Conservation (phyloP, 352 stramenopile species). For the Aphanomyces invadans region DNA sequence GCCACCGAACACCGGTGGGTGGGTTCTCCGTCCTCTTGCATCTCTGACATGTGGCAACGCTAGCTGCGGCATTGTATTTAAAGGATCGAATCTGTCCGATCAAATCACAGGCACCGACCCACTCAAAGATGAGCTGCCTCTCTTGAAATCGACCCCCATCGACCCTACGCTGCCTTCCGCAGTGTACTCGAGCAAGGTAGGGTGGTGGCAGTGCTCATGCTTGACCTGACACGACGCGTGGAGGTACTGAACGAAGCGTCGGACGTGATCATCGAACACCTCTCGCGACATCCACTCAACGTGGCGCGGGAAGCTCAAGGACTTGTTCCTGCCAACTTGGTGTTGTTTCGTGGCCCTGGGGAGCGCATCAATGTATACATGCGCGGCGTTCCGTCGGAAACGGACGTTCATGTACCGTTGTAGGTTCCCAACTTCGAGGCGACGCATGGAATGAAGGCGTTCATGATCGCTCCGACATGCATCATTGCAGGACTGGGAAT, state of each 20-base stretch:
- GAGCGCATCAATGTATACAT: slow-evolving; percentile 70
- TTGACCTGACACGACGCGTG: too few relatives aligned
- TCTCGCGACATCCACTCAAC: slow-evolving; percentile 75
- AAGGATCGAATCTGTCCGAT: slow-evolving; percentile 66
- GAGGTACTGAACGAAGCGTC: slow-evolving; percentile 75
- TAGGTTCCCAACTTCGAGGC: slow-evolving; percentile 55
- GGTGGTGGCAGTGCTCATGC: too few relatives aligned
- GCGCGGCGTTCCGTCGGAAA: too few relatives aligned
- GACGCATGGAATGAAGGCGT: slow-evolving; percentile 69
- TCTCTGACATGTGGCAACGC: too few relatives aligned
- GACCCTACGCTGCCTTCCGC: slow-evolving; percentile 38
- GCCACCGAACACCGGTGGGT: slow-evolving; percentile 66
- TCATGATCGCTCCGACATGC: slow-evolving; percentile 85
- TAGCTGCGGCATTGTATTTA: slow-evolving; percentile 76
- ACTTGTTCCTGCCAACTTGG: slow-evolving; percentile 73
- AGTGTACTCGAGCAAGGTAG: slow-evolving; percentile 58
- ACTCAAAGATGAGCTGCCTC: slow-evolving; percentile 78
- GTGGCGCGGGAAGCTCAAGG: slow-evolving; percentile 37
- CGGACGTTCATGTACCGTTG: neutral
- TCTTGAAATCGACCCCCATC: slow-evolving; percentile 49
- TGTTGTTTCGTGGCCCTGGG: slow-evolving; percentile 73
- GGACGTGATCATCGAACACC: slow-evolving; percentile 45
- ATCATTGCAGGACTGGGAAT: slow-evolving; percentile 84
- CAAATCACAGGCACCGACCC: slow-evolving; percentile 81
- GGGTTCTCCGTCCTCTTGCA: too few relatives aligned